phyloP scores from a whole-genome alignment of 352 stramenopile species.

The Pseudoperonospora humuli region DNA sequence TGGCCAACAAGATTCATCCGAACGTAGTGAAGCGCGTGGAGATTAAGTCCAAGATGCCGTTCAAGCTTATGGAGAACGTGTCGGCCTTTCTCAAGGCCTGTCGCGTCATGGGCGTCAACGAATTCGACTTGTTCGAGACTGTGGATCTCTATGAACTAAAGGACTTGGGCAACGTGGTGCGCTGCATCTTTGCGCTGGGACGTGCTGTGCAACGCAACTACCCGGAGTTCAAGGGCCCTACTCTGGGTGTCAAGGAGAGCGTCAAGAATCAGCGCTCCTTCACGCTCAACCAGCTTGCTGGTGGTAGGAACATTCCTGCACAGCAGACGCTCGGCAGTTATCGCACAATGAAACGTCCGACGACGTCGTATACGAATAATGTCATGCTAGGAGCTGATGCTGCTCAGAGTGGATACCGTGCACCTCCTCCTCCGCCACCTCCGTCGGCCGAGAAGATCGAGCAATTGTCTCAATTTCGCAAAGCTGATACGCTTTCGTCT shows the following conservation, averaged over 20 bases:
- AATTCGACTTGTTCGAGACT: conserved; percentile 88
- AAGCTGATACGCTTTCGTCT: conserved; percentile 21
- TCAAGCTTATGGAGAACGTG: conserved; percentile 92
- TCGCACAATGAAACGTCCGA: conserved; percentile 56
- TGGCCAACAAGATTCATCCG: conserved; percentile 77
- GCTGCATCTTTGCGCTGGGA: conserved; percentile 68
- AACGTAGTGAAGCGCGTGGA: conserved; percentile 61
- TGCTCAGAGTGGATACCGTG: conserved; percentile 39
- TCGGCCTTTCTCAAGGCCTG: conserved; percentile 79
- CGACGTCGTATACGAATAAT: conserved; percentile 43
- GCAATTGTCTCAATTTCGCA: conserved; percentile 50
- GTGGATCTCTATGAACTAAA: conserved; percentile 88
- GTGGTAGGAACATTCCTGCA: conserved; percentile 47
- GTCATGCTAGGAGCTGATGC: conserved; percentile 76
- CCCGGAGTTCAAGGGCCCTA: conserved; percentile 59
- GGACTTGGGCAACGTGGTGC: conserved; percentile 72
- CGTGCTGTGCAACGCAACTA: conserved; percentile 72
- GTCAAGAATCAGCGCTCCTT: conserved; percentile 70
- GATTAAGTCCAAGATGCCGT: conserved; percentile 83
- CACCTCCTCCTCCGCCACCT: conserved; percentile 53
- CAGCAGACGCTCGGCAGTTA: conserved; percentile 67
- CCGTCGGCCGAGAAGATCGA: conserved; percentile 69
- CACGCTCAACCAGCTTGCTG: conserved; percentile 54
- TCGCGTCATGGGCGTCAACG: conserved; percentile 77
- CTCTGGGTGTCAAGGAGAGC: conserved; percentile 76